Evolutionary conservation across 331 rosid species (phyloP).

Genomic region (Cydonia oblonga): DNA sequence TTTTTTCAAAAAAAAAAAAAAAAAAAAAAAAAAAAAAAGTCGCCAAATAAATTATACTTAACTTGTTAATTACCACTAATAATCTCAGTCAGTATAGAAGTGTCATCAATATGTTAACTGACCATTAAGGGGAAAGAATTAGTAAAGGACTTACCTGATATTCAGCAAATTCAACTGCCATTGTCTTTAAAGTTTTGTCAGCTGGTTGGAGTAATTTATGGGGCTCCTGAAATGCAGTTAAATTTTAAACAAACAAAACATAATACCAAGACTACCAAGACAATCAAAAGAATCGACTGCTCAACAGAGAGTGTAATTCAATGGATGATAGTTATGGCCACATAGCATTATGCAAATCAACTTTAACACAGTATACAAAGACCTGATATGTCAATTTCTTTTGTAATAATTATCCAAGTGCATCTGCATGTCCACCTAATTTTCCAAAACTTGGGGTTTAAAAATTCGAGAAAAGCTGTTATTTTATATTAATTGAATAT

Average conservation of each 20-base stretch:
- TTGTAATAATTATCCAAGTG: neutral
- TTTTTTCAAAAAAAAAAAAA: too few species aligned
- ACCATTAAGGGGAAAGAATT: slow-evolving; percentile 6
- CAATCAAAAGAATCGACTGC: neutral
- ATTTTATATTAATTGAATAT: neutral
- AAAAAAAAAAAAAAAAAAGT: neutral
- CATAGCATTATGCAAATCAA: neutral
- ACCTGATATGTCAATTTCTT: neutral
- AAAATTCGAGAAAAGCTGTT: neutral
- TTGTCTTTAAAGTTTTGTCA: slow-evolving; percentile 73
- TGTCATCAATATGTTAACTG: neutral
- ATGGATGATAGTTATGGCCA: neutral
- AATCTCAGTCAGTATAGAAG: neutral
- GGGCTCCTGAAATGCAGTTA: slow-evolving; percentile 66
- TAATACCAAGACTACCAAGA: neutral
- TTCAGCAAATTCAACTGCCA: slow-evolving; percentile 91
- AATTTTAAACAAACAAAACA: neutral
- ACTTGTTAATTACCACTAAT: neutral
- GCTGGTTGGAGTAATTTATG: slow-evolving; percentile 91
- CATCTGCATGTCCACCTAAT: neutral
- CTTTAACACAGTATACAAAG: neutral
- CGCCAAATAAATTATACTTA: neutral
- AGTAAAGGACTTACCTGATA: slow-evolving; percentile 49
- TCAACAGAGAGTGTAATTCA: neutral
- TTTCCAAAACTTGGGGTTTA: neutral